Evolutionary conservation across 2,329 filamentous ascomycete genomes (phyloP).

Genomic region (Moelleriella libera): DNA sequence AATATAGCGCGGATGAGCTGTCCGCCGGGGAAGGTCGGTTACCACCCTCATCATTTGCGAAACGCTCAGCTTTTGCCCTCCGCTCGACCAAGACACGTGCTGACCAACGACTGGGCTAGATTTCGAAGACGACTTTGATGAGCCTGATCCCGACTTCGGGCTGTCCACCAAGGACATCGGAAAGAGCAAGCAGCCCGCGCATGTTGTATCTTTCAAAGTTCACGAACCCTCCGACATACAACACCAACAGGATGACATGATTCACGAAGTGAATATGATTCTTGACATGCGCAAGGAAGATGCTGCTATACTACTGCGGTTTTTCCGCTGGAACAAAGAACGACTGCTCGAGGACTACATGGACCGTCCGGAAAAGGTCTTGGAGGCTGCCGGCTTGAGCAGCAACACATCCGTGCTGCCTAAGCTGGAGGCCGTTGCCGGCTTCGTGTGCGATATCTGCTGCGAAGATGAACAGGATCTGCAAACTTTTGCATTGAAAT

Average conservation of each 20-base stretch:
- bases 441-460: conserved; percentile 90
- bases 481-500: conserved; percentile 85
- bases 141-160: conserved; percentile 39
- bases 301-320: conserved; percentile 74
- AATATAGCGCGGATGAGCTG: conserved; percentile 63
- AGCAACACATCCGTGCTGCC: conserved; percentile 47
- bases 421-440: conserved; percentile 54
- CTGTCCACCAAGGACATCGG: conserved; percentile 45
- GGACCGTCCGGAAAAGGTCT: conserved; percentile 66
- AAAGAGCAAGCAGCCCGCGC: conserved; percentile 58
- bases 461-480: conserved; percentile 73
- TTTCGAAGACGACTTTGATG: conserved; percentile 41
- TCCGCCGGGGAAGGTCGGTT: conserved; percentile 35
- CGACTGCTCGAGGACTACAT: conserved; percentile 91
- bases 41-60: conserved; percentile 1
- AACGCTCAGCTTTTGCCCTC: no score
- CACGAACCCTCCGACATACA: conserved; percentile 71
- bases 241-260: conserved; percentile 68
- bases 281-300: conserved; percentile 81
- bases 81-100: background rate
- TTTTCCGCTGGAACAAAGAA: conserved; percentile 94
- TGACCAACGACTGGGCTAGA: conserved; percentile 23
- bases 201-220: conserved; percentile 76
- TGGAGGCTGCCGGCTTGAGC: conserved; percentile 74
- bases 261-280: conserved; percentile 83